Evolutionary conservation across 1,284 basidiomycete genomes (phyloP), one percentile per base, ranked within the genome.

Genomic region (Cutaneotrichosporon dermatis): DNA sequence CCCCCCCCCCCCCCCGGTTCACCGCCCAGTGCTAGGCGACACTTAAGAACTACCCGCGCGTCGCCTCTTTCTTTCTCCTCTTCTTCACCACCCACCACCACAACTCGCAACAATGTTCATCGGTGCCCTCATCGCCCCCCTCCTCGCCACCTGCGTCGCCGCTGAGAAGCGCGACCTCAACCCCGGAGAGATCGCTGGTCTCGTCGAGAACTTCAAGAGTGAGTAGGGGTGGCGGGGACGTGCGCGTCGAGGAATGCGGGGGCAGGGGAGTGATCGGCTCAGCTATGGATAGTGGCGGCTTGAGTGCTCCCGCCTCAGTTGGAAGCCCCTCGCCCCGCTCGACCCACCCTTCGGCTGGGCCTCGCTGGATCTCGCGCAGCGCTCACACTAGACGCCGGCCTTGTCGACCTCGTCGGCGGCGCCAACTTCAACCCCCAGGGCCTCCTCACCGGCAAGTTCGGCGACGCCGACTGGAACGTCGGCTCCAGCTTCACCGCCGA

Each of bases 401-500:
- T 60, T 25, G 15, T 11, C 59, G 37, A 36, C 43, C 34, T 60
- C 39, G 36, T 64, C 49, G 50, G 50, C 34, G 34, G 41, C 50
- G 15, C 15, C 54, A 57, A 52, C 54, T 57, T 56, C 48, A 40
- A 50, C 39, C 58, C 60, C 55, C 40, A 59, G 48, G 62, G 57
- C 37, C 57, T 64, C 54, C 37, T 64, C 25, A 42, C 49, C 43
- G 62, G 54, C 50, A 45, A 50, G 35, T 63, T 54, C 43, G 40
- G 39, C 56, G 34, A 25, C n/a, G 43, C 33, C 58, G 49, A 59
- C 51, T 54, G 54, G 40, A 48, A 51, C 36, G 42, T 55, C 40
- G 57, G 58, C 44, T 36, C 52, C 35, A 46, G 55, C 51, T 11
- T 61, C 51, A 51, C 57, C 46, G 59, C 52, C 49, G 48, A 45